Evolutionary conservation across 495 filamentous ascomycete genomes (phyloP).

Genomic region (Daldinia childiae): DNA sequence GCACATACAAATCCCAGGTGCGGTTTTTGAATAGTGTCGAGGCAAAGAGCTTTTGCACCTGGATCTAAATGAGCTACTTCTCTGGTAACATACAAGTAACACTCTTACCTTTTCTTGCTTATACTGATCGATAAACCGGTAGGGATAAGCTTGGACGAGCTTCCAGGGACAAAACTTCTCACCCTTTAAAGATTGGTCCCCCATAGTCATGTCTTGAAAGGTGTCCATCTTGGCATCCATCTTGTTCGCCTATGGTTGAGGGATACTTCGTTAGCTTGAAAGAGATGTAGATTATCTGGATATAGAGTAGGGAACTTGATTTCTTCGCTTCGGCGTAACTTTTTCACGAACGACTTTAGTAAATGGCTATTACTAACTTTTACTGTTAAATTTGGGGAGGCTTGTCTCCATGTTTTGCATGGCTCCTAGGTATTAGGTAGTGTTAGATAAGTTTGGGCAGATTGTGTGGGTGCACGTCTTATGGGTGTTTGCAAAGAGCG

Average conservation of each 20-base stretch:
- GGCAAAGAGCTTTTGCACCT: slow-evolving; percentile 62
- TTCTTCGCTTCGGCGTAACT: not conserved
- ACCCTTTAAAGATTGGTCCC: slow-evolving; percentile 38
- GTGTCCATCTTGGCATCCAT: not conserved
- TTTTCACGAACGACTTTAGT: not conserved
- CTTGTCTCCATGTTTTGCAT: no score
- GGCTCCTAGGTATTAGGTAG: no score
- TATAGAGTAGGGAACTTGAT: not conserved
- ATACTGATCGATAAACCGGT: slow-evolving; percentile 62
- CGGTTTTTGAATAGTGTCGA: slow-evolving; percentile 64
- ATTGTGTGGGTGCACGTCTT: no score
- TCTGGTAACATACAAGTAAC: no score
- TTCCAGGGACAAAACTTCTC: slow-evolving; percentile 67
- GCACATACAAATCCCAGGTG: slow-evolving; percentile 79
- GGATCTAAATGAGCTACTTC: no score
- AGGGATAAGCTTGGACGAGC: slow-evolving; percentile 67
- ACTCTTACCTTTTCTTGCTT: slow-evolving; percentile 47
- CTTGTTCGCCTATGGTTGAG: not conserved
- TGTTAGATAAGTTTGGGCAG: no score
- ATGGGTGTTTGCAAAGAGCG: no score
- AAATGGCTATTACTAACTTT: not conserved
- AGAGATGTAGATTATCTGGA: not conserved
- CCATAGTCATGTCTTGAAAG: slow-evolving; percentile 30
- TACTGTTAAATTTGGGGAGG: not conserved
- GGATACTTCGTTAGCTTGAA: no score